Percentiles rank a stretch among this genome's conserved stretches.
These are phyloP conservation scores for Solanum lignicaule DNA, from an alignment of 257 asterid species.

Conservation along the genomic window DNA sequence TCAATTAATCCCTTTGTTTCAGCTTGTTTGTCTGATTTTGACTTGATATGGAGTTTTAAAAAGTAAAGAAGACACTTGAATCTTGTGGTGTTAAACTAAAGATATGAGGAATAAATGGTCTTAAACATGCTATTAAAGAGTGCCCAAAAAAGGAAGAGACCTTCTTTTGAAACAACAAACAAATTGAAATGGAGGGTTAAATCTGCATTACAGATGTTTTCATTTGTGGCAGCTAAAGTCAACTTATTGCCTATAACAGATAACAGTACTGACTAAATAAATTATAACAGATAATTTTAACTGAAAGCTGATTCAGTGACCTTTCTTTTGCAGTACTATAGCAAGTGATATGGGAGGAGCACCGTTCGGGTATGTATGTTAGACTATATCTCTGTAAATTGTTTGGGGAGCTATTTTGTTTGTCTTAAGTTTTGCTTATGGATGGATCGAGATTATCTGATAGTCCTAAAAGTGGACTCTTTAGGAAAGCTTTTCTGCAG, in stretches of 20 bases:
- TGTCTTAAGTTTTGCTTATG: neutral
- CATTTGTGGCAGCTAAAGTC: neutral
- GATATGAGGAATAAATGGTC: neutral
- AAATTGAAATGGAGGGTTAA: neutral
- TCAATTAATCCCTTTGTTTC: neutral
- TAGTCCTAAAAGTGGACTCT: neutral
- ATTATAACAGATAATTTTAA: neutral
- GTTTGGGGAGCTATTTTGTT: neutral
- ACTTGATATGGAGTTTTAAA: neutral
- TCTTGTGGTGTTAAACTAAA: neutral
- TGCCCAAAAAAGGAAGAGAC: neutral
- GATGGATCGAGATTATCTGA: neutral
- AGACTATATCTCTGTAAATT: neutral
- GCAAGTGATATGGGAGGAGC: conserved; percentile 76
- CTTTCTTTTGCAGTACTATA: conserved; percentile 58
- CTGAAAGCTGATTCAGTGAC: neutral
- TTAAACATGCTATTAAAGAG: neutral
- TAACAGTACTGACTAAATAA: neutral
- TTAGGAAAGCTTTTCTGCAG: neutral
- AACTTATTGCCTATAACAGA: neutral
- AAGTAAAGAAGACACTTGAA: neutral
- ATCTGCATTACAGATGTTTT: neutral
- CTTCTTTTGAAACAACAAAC: neutral
- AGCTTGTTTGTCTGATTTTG: neutral
- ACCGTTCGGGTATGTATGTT: conserved; percentile 90